A percentile compares a stretch with the other conserved stretches of the same genome.
Conservation (phyloP, 768 basidiomycete genomes). For the Kondoa malvinella region DNA sequence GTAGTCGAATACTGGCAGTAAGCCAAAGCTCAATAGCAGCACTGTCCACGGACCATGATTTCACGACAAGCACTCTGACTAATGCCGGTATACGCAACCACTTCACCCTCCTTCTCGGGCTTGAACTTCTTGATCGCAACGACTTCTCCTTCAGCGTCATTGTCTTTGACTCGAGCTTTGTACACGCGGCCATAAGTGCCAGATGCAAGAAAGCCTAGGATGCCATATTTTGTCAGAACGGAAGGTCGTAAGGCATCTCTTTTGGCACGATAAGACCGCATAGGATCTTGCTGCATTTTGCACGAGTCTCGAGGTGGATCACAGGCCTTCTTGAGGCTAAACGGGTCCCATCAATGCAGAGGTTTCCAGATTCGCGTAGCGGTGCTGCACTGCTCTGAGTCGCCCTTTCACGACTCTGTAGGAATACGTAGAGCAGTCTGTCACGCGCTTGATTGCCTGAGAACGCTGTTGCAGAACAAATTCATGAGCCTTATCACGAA, state of each 20-base stretch:
- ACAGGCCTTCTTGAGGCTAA: too few species aligned
- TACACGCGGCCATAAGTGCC: conserved; percentile 98
- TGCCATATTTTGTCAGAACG: neutral
- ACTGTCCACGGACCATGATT: conserved; percentile 53
- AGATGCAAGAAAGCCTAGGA: conserved; percentile 76
- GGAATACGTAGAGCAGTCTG: too few species aligned
- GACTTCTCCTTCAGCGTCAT: conserved; percentile 21
- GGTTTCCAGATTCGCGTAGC: too few species aligned
- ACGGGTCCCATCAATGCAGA: too few species aligned
- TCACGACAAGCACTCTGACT: conserved; percentile 95
- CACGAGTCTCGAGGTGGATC: too few species aligned
- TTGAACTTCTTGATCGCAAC: conserved; percentile 99
- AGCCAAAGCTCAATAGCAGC: neutral
- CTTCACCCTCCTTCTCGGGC: conserved; percentile 96
- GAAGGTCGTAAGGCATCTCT: neutral
- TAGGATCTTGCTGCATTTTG: neutral
- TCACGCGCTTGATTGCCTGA: too few species aligned
- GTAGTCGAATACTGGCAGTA: neutral
- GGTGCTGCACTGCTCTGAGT: too few species aligned
- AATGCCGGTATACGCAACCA: conserved; percentile 86
- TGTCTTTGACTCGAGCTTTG: conserved; percentile 45
- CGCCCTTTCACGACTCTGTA: too few species aligned
- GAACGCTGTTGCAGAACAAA: too few species aligned
- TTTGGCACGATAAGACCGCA: conserved; percentile 5
- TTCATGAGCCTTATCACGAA: too few species aligned